phyloP scores from a whole-genome alignment of 2,329 filamentous ascomycete genomes.

The Leptodontidium sp. region DNA sequence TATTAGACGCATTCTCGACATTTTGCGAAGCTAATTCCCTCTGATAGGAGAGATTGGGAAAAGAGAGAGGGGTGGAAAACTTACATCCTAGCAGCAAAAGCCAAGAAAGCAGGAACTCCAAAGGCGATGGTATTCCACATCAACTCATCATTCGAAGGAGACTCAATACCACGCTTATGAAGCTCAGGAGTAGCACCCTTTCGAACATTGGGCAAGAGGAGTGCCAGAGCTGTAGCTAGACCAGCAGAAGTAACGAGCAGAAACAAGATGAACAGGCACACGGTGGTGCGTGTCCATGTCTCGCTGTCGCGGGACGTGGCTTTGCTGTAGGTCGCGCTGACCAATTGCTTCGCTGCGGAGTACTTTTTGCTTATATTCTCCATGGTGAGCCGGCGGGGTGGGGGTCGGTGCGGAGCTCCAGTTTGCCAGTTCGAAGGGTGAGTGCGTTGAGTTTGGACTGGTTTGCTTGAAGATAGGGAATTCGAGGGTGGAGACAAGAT shows the following conservation, averaged over 20 bases:
- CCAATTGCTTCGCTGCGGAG: too few species aligned
- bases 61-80: conserved; percentile 14
- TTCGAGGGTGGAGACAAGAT: background rate
- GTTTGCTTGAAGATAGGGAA: too few species aligned
- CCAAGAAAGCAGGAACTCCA: conserved; percentile 31
- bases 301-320: background rate
- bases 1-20: background rate
- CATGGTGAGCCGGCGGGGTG: background rate
- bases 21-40: background rate
- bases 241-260: background rate
- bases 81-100: conserved; percentile 37
- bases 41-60: background rate
- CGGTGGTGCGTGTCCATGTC: too few species aligned
- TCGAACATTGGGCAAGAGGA: background rate
- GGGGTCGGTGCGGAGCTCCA: background rate
- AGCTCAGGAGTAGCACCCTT: background rate
- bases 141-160: conserved; percentile 34
- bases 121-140: conserved; percentile 39
- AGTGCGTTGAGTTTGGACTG: background rate
- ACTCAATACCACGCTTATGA: conserved; percentile 26
- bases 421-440: too few species aligned
- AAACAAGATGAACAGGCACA: background rate
- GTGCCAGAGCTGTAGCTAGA: background rate
- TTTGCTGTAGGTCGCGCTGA: too few species aligned
- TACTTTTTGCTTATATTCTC: too few species aligned